Percentiles rank a stretch among this genome's conserved stretches.
Evolutionary conservation across 2,329 filamentous ascomycete species (phyloP).

Genomic region (Microsporum canis): DNA sequence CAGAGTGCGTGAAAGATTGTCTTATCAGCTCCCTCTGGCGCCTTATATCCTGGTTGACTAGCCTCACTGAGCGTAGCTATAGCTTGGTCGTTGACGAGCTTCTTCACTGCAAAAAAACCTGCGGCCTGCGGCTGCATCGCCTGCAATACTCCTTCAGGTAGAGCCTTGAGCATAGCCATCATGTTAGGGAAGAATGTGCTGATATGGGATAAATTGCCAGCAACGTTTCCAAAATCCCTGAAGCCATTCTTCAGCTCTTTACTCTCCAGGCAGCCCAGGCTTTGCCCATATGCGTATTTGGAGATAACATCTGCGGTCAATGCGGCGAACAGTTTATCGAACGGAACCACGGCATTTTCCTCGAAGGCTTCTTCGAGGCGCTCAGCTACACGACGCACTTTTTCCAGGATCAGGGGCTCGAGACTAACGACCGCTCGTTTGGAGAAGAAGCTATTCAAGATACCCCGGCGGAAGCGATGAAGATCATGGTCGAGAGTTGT

Average conservation of each 20-base stretch:
- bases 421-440: conserved; percentile 14
- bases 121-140: background rate
- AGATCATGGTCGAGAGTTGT: conserved; percentile 18
- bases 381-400: background rate
- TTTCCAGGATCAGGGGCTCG: conserved; percentile 7
- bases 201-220: background rate
- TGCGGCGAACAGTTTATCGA: conserved; percentile 10
- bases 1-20: background rate
- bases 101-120: background rate
- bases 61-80: background rate
- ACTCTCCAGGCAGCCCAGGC: background rate
- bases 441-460: conserved; percentile 22
- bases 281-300: conserved; percentile 7
- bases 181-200: background rate
- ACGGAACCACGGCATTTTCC: background rate
- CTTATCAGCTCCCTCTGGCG: background rate
- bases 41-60: background rate
- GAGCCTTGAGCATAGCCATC: background rate
- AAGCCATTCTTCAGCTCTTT: background rate
- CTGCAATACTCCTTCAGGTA: background rate
- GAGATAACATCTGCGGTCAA: conserved; percentile 17
- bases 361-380: background rate
- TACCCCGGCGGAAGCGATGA: conserved; percentile 20
- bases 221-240: background rate
- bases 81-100: background rate